Evolutionary conservation across 805 yeast genomes (phyloP).

Genomic region (Pichia sporocuriosa): DNA sequence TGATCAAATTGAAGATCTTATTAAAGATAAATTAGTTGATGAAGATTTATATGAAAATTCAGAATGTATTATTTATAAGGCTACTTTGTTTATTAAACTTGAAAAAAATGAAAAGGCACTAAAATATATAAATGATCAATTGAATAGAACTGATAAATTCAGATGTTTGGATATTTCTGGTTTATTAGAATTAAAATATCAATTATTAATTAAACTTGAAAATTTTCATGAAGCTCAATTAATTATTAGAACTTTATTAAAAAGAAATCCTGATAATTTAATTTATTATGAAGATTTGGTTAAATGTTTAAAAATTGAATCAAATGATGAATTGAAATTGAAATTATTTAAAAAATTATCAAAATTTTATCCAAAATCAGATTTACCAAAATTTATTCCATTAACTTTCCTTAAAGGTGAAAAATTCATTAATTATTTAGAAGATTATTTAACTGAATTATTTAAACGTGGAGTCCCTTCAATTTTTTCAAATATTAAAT

Average conservation of each 20-base stretch:
- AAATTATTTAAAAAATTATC: constrained; percentile 60
- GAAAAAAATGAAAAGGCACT: constrained; percentile 65
- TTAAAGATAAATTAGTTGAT: constrained; percentile 60
- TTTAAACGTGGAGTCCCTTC: constrained; percentile 84
- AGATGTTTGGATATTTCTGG: constrained; percentile 30
- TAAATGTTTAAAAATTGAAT: constrained; percentile 46
- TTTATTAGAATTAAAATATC: constrained; percentile 60
- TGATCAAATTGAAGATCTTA: constrained; percentile 65
- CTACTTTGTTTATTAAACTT: constrained; percentile 51
- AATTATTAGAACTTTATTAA: constrained; percentile 60
- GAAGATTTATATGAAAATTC: constrained; percentile 70
- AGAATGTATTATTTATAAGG: constrained; percentile 72
- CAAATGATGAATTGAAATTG: constrained; percentile 43
- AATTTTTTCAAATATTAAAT: constrained; percentile 77
- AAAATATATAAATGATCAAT: constrained; percentile 40
- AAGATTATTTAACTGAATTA: constrained; percentile 51
- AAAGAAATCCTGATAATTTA: constrained; percentile 79
- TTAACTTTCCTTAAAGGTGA: constrained; percentile 56
- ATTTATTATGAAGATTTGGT: constrained; percentile 65
- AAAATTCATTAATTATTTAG: constrained; percentile 37
- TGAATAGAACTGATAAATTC: constrained; percentile 8
- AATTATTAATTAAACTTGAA: constrained; percentile 46
- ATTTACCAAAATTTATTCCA: constrained; percentile 74
- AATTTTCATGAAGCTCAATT: constrained; percentile 56
- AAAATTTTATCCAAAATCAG: constrained; percentile 73